Evolutionary conservation across 2,329 filamentous ascomycete species (phyloP).

Genomic region (Pseudogymnoascus sp.): DNA sequence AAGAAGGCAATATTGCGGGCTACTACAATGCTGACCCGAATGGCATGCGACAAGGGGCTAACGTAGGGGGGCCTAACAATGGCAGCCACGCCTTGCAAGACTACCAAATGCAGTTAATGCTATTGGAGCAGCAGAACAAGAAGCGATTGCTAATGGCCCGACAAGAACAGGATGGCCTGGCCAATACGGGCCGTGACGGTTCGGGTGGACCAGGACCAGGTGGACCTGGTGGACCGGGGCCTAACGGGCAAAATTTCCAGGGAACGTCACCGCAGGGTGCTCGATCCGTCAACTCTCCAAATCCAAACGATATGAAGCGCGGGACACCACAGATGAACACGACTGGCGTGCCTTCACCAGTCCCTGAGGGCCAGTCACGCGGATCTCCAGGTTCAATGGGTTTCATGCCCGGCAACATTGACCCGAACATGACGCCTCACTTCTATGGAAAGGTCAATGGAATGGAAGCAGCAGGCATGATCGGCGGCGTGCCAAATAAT

Average conservation of each 20-base stretch:
- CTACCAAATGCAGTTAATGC: slow-evolving; percentile 84
- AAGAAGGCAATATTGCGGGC: slow-evolving; percentile 50
- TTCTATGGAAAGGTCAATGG: slow-evolving; percentile 48
- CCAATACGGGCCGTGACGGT: slow-evolving; percentile 36
- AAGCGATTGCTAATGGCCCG: slow-evolving; percentile 77
- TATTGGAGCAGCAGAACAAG: slow-evolving; percentile 82
- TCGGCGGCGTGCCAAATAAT: slow-evolving; percentile 50
- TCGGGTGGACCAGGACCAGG: slow-evolving; percentile 45
- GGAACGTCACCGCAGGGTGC: slow-evolving; percentile 62
- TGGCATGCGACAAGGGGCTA: slow-evolving; percentile 48
- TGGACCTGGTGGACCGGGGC: slow-evolving; percentile 44
- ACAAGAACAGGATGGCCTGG: slow-evolving; percentile 62
- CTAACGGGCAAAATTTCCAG: slow-evolving; percentile 55
- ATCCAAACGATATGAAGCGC: slow-evolving; percentile 71
- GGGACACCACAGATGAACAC: slow-evolving; percentile 66
- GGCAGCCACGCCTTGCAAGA: slow-evolving; percentile 72
- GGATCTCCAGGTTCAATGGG: slow-evolving; percentile 55
- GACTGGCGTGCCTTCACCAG: slow-evolving; percentile 60
- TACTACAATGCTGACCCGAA: slow-evolving; percentile 55
- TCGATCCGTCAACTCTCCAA: slow-evolving; percentile 65
- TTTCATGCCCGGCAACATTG: slow-evolving; percentile 56
- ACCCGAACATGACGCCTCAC: slow-evolving; percentile 50
- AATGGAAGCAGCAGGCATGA: slow-evolving; percentile 47
- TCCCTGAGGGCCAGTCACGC: slow-evolving; percentile 62
- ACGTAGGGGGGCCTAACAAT: slow-evolving; percentile 22